Evolutionary conservation across 2,329 filamentous ascomycete species (phyloP).

Genomic region (Torrubiellomyces zombiae): DNA sequence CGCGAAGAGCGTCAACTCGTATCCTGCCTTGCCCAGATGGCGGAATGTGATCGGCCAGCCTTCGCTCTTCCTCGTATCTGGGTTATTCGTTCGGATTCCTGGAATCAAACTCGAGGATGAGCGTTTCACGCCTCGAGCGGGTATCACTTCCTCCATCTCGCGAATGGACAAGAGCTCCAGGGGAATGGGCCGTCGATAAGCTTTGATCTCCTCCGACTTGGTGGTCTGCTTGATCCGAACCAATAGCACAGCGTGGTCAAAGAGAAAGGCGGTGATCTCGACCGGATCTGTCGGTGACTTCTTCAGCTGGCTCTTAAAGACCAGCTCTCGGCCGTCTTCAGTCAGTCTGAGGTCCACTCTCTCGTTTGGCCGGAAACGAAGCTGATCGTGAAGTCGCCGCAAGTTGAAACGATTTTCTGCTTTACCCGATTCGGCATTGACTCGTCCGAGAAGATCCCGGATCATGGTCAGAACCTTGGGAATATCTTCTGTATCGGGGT

Average conservation of each 20-base stretch:
- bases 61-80: slow-evolving; percentile 46
- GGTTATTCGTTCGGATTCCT: slow-evolving; percentile 27
- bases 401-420: slow-evolving; percentile 96
- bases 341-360: slow-evolving; percentile 88
- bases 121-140: slow-evolving; percentile 64
- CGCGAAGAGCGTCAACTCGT: slow-evolving; percentile 79
- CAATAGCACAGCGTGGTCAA: slow-evolving; percentile 87
- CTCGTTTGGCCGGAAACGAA: slow-evolving; percentile 81
- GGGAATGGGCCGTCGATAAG: slow-evolving; percentile 86
- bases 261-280: slow-evolving; percentile 88
- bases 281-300: slow-evolving; percentile 76
- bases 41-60: slow-evolving; percentile 93
- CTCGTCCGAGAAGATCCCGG: slow-evolving; percentile 68
- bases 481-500: slow-evolving; percentile 79
- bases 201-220: slow-evolving; percentile 86
- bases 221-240: slow-evolving; percentile 83
- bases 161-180: slow-evolving; percentile 83
- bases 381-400: slow-evolving; percentile 75
- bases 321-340: slow-evolving; percentile 78
- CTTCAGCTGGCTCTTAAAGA: slow-evolving; percentile 90
- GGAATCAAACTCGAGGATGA: slow-evolving; percentile 72
- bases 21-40: slow-evolving; percentile 88
- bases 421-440: slow-evolving; percentile 91
- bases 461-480: slow-evolving; percentile 79
- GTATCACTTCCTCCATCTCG: slow-evolving; percentile 94